These are phyloP conservation scores for Metschnikowia koreensis DNA, from an alignment of 805 yeast species.

Conservation along the genomic window DNA sequence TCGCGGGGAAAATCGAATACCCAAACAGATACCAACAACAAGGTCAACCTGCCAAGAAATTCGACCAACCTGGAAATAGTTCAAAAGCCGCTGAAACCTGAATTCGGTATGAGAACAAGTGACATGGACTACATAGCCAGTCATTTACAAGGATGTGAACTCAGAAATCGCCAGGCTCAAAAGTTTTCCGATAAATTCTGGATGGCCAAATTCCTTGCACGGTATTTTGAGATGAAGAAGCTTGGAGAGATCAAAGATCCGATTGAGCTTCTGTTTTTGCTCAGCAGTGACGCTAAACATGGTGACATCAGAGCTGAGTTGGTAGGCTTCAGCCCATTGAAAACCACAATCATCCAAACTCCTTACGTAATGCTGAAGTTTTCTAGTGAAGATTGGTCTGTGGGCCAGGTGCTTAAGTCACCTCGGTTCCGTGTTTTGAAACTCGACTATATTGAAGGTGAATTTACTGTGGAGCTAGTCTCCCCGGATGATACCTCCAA, in stretches of 20 bases:
- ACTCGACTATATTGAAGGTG: constrained; percentile 38
- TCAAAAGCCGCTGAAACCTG: not conserved
- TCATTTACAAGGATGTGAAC: constrained; percentile 47
- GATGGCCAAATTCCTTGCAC: constrained; percentile 34
- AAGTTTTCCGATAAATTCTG: constrained; percentile 35
- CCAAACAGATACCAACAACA: not conserved
- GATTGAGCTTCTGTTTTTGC: constrained; percentile 23
- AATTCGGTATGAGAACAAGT: constrained; percentile 8
- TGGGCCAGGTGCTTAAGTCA: constrained; percentile 24
- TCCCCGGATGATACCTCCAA: not conserved
- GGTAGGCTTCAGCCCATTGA: constrained; percentile 25
- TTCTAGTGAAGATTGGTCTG: constrained; percentile 19
- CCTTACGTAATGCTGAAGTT: constrained; percentile 20
- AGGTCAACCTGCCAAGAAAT: not conserved
- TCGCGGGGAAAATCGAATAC: not conserved
- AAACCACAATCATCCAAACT: constrained; percentile 23
- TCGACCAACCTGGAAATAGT: not conserved
- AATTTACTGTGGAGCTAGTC: constrained; percentile 20
- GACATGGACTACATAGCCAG: constrained; percentile 37
- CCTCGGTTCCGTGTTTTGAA: constrained; percentile 21
- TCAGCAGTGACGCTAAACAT: constrained; percentile 26
- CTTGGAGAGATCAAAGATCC: constrained; percentile 17
- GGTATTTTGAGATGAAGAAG: constrained; percentile 23
- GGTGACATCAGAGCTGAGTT: constrained; percentile 29
- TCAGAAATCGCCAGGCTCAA: constrained; percentile 30